Percentiles rank a stretch among this genome's conserved stretches.
Evolutionary conservation across 2,329 filamentous ascomycete genomes (phyloP).

Genomic region (Penicillium sp.): DNA sequence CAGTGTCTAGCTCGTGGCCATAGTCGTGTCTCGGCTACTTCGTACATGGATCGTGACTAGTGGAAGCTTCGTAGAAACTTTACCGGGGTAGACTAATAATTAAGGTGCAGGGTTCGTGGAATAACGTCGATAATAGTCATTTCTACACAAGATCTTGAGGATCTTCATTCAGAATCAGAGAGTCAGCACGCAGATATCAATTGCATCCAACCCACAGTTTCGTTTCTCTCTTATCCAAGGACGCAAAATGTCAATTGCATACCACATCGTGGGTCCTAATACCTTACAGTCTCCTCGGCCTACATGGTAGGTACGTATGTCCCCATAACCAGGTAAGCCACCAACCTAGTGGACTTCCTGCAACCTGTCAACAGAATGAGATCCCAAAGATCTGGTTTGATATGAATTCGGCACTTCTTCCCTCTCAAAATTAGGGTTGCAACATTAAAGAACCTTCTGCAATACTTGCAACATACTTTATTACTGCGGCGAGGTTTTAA

Average conservation of each 20-base stretch:
- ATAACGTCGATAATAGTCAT: slow-evolving; percentile 1
- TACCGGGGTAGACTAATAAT: slow-evolving; percentile 5
- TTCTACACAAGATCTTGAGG: background rate
- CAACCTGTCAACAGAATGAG: slow-evolving; percentile 3
- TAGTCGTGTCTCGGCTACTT: slow-evolving; percentile 14
- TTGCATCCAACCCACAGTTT: slow-evolving; percentile 3
- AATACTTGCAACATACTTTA: slow-evolving; percentile 22
- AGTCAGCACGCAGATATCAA: background rate
- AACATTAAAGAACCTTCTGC: slow-evolving; percentile 15
- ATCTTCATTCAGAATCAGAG: background rate
- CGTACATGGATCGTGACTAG: background rate
- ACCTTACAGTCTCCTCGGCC: too few relatives aligned
- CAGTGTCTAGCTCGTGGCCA: slow-evolving; percentile 32
- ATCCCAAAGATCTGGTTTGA: background rate
- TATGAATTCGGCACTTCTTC: background rate
- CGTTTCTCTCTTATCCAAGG: background rate
- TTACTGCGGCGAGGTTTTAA: slow-evolving; percentile 2
- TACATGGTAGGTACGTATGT: background rate
- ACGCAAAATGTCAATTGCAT: background rate
- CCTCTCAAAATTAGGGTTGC: slow-evolving; percentile 18
- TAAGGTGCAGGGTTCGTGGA: background rate
- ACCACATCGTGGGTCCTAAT: too few relatives aligned
- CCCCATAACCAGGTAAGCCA: slow-evolving; percentile 15
- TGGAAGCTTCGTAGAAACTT: slow-evolving; percentile 1
- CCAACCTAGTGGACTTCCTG: background rate